These are phyloP conservation scores for Phaeosphaeriaceae sp. DNA, from an alignment of 2,329 filamentous ascomycete species.

Conservation along the genomic window DNA sequence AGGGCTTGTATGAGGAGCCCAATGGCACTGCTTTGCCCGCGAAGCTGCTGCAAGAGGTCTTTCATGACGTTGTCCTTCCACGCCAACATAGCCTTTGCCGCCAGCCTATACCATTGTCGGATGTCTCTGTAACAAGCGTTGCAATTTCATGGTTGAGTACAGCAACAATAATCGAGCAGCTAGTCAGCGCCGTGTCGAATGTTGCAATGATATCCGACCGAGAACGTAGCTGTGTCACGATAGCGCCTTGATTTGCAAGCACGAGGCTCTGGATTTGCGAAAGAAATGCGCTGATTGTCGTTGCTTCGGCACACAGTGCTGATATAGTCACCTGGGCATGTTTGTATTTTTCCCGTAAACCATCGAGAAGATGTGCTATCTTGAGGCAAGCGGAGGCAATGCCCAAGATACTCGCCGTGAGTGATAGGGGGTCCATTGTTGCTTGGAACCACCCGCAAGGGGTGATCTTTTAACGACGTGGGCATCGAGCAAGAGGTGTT, in stretches of 20 bases:
- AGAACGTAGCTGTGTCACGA: not conserved
- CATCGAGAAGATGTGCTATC: not conserved
- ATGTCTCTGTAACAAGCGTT: not conserved
- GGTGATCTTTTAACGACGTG: too few species aligned
- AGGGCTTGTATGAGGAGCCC: not conserved
- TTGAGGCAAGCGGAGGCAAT: conserved; percentile 1
- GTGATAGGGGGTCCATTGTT: not conserved
- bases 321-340: not conserved
- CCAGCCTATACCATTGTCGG: not conserved
- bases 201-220: not conserved
- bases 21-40: not conserved
- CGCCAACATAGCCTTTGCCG: not conserved
- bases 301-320: conserved; percentile 1
- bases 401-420: conserved; percentile 2
- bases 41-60: not conserved
- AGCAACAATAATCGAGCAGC: not conserved
- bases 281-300: not conserved
- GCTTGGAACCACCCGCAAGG: not conserved
- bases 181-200: not conserved
- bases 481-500: too few species aligned
- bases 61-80: not conserved
- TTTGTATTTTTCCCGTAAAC: conserved; percentile 1
- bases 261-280: not conserved
- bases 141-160: not conserved
- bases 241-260: not conserved